Evolutionary conservation across 257 asterid species (phyloP), one percentile per base, ranked within the genome.

Genomic region (Paulownia fortunei): DNA sequence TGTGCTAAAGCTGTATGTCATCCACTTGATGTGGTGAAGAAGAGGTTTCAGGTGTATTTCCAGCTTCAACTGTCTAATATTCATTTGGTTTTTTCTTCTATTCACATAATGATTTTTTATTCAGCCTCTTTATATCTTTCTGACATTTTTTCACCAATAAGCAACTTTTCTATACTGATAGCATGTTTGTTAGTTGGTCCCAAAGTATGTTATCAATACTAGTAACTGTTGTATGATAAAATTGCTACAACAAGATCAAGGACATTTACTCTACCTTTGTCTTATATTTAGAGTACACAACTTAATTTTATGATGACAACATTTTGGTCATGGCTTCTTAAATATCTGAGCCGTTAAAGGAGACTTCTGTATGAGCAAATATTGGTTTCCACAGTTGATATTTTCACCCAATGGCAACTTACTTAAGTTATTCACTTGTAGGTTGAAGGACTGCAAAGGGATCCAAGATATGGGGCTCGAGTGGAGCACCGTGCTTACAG

Each of bases 21-120:
- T 84, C 99, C 99, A 19, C 97, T 95, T 26, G 99, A 95, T 79
- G 98, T 95, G 66, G 93, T 95, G 59, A 95, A 95, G 87, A 95
- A 95, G 91, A 93, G 98, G 78, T 95, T 95, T 83, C 99, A 96
- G 96, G 99, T 96, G 84, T 24, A 62, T 78, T 69, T 61, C 37
- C n/a, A 3, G 27, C 54, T 36, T 62, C 69, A 5, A 24, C 67
- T 2, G 21, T 13, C 18, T 1, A 19, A n/a, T 46, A 6, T 74
- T 44, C 69, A 23, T 24, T 49, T 73, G 5, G 21, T n/a, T 27
- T 24, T 11, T 39, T 10, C 49, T 65, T 67, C 13, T 16, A 42
- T 59, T 16, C 15, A 41, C 30, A 24, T 18, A 23, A n/a, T n/a
- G n/a, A n/a, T n/a, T n/a, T n/a, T n/a, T n/a, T n/a, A n/a, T n/a